Evolutionary conservation across 495 filamentous ascomycete genomes (phyloP).

Genomic region (Emericellopsis terricola): DNA sequence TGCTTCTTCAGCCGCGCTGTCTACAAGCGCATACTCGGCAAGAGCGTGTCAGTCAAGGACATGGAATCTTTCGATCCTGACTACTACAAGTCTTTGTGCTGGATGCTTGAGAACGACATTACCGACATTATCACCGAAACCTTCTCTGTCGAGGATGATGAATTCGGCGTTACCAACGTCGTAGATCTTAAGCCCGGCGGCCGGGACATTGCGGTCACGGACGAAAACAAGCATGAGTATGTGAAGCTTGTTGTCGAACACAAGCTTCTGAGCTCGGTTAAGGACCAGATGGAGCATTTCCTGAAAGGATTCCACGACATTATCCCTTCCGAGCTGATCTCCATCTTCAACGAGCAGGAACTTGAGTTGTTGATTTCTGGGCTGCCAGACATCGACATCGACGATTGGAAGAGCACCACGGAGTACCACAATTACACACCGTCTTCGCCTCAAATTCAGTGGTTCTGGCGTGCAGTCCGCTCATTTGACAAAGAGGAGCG

Average conservation of each 20-base stretch:
- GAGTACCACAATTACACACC: constrained; percentile 97
- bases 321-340: constrained; percentile 80
- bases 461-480: constrained; percentile 98
- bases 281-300: constrained; percentile 90
- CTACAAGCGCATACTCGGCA: constrained; percentile 91
- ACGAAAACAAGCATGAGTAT: constrained; percentile 98
- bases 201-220: constrained; percentile 80
- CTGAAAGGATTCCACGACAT: constrained; percentile 96
- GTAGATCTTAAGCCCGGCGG: constrained; percentile 79
- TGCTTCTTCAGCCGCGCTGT: constrained; percentile 98
- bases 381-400: constrained; percentile 89
- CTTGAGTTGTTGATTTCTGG: constrained; percentile 93
- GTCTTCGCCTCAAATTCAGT: constrained; percentile 91
- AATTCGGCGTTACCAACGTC: constrained; percentile 74
- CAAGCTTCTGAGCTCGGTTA: constrained; percentile 74
- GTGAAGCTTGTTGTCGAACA: constrained; percentile 88
- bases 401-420: constrained; percentile 98
- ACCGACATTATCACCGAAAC: constrained; percentile 98
- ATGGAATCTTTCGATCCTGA: constrained; percentile 98
- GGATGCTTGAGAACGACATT: constrained; percentile 98
- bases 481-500: constrained; percentile 99
- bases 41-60: constrained; percentile 91
- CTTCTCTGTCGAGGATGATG: constrained; percentile 83
- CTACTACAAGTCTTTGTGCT: constrained; percentile 97
- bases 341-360: constrained; percentile 98